phyloP scores from a whole-genome alignment of 2,329 filamentous ascomycete species.

The Cladophialophora yegresii region DNA sequence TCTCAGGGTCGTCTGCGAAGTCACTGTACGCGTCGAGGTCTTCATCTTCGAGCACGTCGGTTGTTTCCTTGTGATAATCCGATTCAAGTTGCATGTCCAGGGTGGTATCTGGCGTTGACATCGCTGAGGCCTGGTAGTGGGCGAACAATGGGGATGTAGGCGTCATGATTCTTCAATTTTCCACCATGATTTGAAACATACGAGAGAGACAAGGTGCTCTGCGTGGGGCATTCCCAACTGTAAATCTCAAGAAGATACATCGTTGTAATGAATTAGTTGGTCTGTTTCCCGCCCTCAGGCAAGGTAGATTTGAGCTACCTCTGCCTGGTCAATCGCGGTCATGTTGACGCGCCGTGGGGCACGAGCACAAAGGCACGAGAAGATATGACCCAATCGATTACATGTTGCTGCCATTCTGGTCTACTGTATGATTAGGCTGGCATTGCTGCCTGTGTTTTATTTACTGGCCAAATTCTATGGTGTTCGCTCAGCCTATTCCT shows the following conservation, averaged over 20 bases:
- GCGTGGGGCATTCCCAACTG: not conserved
- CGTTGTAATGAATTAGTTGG: not conserved
- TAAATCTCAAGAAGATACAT: not conserved
- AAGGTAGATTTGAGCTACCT: conserved; percentile 9
- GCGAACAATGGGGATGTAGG: conserved; percentile 21
- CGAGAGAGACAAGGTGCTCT: not conserved
- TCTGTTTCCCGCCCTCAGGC: not conserved
- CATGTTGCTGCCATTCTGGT: conserved; percentile 6
- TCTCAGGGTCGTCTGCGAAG: conserved; percentile 54
- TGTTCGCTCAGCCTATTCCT: not conserved
- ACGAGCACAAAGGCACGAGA: not conserved
- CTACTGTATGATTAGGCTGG: conserved; percentile 2
- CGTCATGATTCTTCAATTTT: conserved; percentile 21
- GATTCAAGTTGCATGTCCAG: conserved; percentile 18
- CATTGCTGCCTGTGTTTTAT: conserved; percentile 10
- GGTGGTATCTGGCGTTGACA: conserved; percentile 16
- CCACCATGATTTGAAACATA: conserved; percentile 1
- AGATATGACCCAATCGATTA: conserved; percentile 21
- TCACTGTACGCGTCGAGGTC: conserved; percentile 63
- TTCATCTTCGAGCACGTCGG: conserved; percentile 16
- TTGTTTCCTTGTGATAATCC: not conserved
- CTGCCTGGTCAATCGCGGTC: conserved; percentile 19
- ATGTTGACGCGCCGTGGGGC: conserved; percentile 26
- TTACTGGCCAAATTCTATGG: not conserved
- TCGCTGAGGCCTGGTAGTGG: conserved; percentile 12